phyloP scores from a whole-genome alignment of 176 grass and related monocot species.

The Oryza nivara region DNA sequence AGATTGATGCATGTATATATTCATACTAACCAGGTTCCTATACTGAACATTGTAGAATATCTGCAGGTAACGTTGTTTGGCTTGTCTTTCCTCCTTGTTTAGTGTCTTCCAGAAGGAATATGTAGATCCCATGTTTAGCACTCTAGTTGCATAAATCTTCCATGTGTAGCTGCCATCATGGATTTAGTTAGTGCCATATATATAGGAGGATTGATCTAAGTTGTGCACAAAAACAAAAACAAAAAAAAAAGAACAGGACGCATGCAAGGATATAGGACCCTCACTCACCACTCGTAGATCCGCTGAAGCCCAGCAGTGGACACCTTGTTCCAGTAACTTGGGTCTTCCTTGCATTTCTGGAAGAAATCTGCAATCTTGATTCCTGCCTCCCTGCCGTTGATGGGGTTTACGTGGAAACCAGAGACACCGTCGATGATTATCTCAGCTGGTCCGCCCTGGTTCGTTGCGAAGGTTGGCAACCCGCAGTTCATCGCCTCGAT shows the following conservation, averaged over 20 bases:
- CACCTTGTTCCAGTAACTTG: slow-evolving; percentile 71
- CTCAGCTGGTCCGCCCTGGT: slow-evolving; percentile 73
- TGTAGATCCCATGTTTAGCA: slow-evolving; percentile 71
- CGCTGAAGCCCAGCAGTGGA: slow-evolving; percentile 71
- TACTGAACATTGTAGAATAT: slow-evolving; percentile 85
- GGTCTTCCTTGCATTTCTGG: slow-evolving; percentile 64
- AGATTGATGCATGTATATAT: too few species aligned
- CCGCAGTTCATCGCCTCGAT: slow-evolving; percentile 88
- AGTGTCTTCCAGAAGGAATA: slow-evolving; percentile 71
- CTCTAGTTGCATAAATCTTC: slow-evolving; percentile 78
- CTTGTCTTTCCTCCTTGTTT: slow-evolving; percentile 54
- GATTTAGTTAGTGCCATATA: neutral
- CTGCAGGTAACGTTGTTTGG: slow-evolving; percentile 62
- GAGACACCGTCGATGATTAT: slow-evolving; percentile 73
- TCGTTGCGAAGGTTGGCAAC: slow-evolving; percentile 74
- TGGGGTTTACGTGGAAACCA: slow-evolving; percentile 69
- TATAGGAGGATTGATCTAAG: neutral
- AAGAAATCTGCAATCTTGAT: slow-evolving; percentile 74
- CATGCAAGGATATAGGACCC: neutral
- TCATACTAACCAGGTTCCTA: slow-evolving; percentile 59
- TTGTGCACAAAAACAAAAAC: neutral
- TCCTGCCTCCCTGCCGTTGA: slow-evolving; percentile 62
- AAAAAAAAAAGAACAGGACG: too few species aligned
- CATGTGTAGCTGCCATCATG: slow-evolving; percentile 62
- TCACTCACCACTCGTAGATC: slow-evolving; percentile 67